phyloP scores from a whole-genome alignment of 768 basidiomycete genomes.

The Chlorophyllum brunneum region DNA sequence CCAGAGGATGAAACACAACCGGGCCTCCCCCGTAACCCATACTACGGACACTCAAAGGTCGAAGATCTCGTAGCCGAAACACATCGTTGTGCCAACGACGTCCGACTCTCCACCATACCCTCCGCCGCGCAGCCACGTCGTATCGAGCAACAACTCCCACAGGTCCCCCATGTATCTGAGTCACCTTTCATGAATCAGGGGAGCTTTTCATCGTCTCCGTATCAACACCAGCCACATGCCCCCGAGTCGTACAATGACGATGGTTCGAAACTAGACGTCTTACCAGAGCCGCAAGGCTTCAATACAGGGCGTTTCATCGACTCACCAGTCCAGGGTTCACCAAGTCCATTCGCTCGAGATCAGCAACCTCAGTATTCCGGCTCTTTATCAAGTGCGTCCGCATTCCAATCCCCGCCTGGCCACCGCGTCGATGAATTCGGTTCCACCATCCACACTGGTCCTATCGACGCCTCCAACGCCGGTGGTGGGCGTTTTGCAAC shows the following conservation, averaged over 20 bases:
- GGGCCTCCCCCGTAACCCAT: conserved; percentile 71
- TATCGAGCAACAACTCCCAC: conserved; percentile 15
- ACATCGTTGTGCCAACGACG: conserved; percentile 47
- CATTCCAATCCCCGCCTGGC: conserved; percentile 13
- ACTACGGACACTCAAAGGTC: conserved; percentile 62
- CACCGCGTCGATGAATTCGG: conserved; percentile 40
- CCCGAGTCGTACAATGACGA: not conserved
- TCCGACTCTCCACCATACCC: conserved; percentile 42
- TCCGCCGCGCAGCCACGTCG: conserved; percentile 16
- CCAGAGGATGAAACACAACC: conserved; percentile 78
- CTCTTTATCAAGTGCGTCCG: conserved; percentile 8
- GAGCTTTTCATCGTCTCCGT: not conserved
- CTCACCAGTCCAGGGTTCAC: conserved; percentile 12
- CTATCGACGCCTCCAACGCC: conserved; percentile 19
- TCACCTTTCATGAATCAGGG: conserved; percentile 1
- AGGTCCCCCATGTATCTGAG: conserved; percentile 3
- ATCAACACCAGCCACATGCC: not conserved
- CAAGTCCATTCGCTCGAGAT: not conserved
- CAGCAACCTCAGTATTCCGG: conserved; percentile 7
- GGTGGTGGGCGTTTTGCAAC: conserved; percentile 60
- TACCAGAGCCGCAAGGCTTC: conserved; percentile 16
- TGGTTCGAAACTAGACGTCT: not conserved
- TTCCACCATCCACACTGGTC: conserved; percentile 24
- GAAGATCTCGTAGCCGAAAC: conserved; percentile 63
- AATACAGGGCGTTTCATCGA: conserved; percentile 25